A percentile compares a stretch with the other conserved stretches of the same genome.
Conservation (phyloP, 2,329 filamentous ascomycete genomes). For the Orbilia javanica region DNA sequence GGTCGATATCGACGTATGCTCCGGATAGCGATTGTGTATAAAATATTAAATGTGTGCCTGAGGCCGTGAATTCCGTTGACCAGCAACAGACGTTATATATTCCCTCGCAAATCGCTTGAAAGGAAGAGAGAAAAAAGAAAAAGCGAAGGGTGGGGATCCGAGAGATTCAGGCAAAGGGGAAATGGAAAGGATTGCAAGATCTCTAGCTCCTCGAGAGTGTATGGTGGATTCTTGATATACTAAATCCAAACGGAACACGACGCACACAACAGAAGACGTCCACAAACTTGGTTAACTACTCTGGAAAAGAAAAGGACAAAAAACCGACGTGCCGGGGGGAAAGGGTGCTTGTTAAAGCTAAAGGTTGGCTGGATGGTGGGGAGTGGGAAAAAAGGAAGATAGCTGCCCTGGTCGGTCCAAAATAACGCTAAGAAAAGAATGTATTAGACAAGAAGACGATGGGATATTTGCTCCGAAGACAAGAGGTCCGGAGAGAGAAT, state of each 20-base stretch:
- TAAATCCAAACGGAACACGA: constrained; percentile 35
- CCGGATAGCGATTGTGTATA: constrained; percentile 14
- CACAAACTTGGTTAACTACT: constrained; percentile 48
- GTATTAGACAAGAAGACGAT: constrained; percentile 70
- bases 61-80: constrained; percentile 60
- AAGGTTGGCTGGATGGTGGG: constrained; percentile 36
- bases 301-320: constrained; percentile 35
- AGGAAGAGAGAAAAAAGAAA: constrained; percentile 44
- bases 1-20: constrained; percentile 15
- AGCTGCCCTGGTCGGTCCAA: constrained; percentile 46
- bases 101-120: constrained; percentile 3
- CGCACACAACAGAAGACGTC: constrained; percentile 56
- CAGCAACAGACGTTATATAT: constrained; percentile 61
- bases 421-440: constrained; percentile 68
- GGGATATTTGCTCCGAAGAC: constrained; percentile 46
- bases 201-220: constrained; percentile 40
- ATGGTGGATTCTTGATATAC: constrained; percentile 35
- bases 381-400: constrained; percentile 58
- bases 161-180: constrained; percentile 32
- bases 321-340: constrained; percentile 58
- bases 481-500: constrained; percentile 64
- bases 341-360: constrained; percentile 60
- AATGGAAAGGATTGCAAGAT: constrained; percentile 38
- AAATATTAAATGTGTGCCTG: constrained; percentile 31
- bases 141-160: constrained; percentile 13